Conservation (phyloP, 352 stramenopile genomes). For the Globisporangium mamillatum region DNA sequence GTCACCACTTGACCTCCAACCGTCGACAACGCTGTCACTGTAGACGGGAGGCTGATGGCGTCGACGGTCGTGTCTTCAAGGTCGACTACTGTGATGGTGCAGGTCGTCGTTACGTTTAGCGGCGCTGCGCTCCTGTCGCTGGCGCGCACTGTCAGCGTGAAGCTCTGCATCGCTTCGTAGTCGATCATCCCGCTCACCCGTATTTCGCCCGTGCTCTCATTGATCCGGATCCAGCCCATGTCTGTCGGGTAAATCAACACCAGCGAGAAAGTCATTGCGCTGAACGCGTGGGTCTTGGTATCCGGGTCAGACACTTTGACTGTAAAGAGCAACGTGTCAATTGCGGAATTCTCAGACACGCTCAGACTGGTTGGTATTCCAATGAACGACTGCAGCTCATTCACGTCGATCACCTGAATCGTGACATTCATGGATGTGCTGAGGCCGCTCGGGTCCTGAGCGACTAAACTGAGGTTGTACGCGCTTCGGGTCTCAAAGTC, state of each 20-base stretch:
- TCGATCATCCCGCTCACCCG: constrained; percentile 33
- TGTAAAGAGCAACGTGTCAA: constrained; percentile 29
- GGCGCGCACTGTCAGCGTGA: constrained; percentile 34
- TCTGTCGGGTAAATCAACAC: constrained; percentile 29
- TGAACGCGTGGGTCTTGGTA: constrained; percentile 26
- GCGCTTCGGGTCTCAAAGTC: constrained; percentile 39
- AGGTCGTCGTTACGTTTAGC: constrained; percentile 1
- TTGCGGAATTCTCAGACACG: constrained; percentile 29
- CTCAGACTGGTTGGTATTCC: constrained; percentile 24
- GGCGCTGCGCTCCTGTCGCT: constrained; percentile 27
- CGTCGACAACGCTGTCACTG: constrained; percentile 22
- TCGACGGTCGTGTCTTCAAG: constrained; percentile 12
- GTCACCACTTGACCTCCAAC: constrained; percentile 34
- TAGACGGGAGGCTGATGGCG: not conserved
- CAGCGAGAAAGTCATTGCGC: constrained; percentile 34
- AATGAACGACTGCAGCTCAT: constrained; percentile 43
- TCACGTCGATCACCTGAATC: constrained; percentile 48
- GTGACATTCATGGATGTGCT: constrained; percentile 20
- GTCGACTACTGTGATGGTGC: constrained; percentile 2
- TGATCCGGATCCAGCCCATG: constrained; percentile 28
- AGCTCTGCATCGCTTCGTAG: constrained; percentile 47
- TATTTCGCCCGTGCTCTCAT: constrained; percentile 29
- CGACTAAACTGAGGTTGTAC: constrained; percentile 40
- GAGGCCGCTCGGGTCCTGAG: constrained; percentile 28
- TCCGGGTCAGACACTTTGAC: constrained; percentile 38